phyloP scores from a whole-genome alignment of 495 filamentous ascomycete species.

The Penicillium silybi region DNA sequence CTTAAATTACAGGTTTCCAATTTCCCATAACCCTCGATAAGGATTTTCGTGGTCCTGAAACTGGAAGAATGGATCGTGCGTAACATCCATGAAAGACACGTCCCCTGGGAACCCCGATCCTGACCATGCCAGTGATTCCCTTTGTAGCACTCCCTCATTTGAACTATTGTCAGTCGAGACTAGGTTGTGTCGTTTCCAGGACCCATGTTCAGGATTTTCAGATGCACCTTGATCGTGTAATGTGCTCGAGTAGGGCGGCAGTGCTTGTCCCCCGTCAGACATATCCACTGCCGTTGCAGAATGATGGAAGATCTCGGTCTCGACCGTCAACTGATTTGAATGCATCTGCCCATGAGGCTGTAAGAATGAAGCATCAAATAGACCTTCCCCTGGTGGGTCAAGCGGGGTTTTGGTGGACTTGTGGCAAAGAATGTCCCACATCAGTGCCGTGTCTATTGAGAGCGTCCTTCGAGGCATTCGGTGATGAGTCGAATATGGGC shows the following conservation, averaged over 20 bases:
- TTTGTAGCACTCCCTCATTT: conserved; percentile 1
- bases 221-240: conserved; percentile 1
- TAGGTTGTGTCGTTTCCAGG: background rate
- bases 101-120: conserved; percentile 17
- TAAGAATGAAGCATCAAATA: conserved; percentile 28
- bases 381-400: conserved; percentile 13
- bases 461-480: conserved; percentile 35
- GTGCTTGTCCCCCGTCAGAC: conserved; percentile 37
- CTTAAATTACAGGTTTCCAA: conserved; percentile 21
- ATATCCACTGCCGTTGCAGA: conserved; percentile 39
- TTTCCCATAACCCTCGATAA: conserved; percentile 24
- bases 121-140: conserved; percentile 10
- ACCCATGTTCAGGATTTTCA: conserved; percentile 1
- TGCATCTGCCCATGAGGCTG: conserved; percentile 8
- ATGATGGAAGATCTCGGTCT: conserved; percentile 38
- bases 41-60: conserved; percentile 27
- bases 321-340: conserved; percentile 28
- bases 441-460: conserved; percentile 37
- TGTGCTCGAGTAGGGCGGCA: conserved; percentile 23
- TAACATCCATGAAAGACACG: conserved; percentile 32
- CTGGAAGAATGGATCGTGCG: conserved; percentile 27
- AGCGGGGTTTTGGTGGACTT: conserved; percentile 17
- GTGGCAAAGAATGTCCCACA: conserved; percentile 43
- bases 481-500: conserved; percentile 25
- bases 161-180: background rate